Percentiles rank a stretch among this genome's conserved stretches.
Conservation (phyloP, 1,139 yeast genomes). For the Magnusiomyces magnusii region DNA sequence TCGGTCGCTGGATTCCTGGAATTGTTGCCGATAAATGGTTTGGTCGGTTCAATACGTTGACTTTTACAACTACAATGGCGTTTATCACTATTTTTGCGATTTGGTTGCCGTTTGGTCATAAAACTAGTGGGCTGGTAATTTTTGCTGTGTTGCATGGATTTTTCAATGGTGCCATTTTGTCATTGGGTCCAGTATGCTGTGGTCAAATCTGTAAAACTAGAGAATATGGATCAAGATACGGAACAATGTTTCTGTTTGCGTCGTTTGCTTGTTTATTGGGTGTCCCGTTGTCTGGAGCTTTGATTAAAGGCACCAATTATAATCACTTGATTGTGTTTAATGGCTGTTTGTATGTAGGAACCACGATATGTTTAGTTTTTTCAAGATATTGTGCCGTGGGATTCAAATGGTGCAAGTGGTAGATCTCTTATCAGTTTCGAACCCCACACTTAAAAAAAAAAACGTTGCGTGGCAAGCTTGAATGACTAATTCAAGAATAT, state of each 20-base stretch:
- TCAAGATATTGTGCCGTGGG: constrained; percentile 38
- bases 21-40: constrained; percentile 42
- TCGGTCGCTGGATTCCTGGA: constrained; percentile 54
- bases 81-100: constrained; percentile 37
- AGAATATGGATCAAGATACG: constrained; percentile 45
- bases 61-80: constrained; percentile 38
- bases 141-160: constrained; percentile 48
- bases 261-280: constrained; percentile 43
- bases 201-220: constrained; percentile 44
- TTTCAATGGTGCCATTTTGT: constrained; percentile 43
- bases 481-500: too few species aligned
- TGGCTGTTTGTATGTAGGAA: constrained; percentile 33
- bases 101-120: constrained; percentile 51
- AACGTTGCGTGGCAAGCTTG: too few species aligned
- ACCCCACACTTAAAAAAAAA: too few species aligned
- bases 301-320: constrained; percentile 37
- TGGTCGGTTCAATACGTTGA: constrained; percentile 53
- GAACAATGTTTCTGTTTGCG: constrained; percentile 41
- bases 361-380: constrained; percentile 28
- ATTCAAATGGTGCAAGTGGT: constrained; percentile 18
- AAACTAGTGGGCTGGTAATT: constrained; percentile 34
- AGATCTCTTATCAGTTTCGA: too few species aligned
- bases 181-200: constrained; percentile 45
- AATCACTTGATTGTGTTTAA: constrained; percentile 36
- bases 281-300: constrained; percentile 46